phyloP scores from a whole-genome alignment of 2,329 filamentous ascomycete species.

The Xylaria sp. region DNA sequence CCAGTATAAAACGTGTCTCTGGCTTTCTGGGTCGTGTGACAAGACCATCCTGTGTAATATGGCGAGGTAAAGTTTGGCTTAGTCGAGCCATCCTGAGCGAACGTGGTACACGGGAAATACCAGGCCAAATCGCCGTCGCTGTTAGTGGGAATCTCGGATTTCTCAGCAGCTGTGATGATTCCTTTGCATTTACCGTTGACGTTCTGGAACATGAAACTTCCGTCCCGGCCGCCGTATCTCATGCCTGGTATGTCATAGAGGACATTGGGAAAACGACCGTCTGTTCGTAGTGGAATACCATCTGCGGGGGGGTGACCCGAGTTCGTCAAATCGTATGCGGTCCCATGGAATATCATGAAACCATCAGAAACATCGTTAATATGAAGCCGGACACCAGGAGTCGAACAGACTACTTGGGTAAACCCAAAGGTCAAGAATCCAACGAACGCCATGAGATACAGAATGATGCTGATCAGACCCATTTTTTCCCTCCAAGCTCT shows the following conservation, averaged over 20 bases:
- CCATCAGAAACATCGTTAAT: constrained; percentile 83
- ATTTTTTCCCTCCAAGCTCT: constrained; percentile 98
- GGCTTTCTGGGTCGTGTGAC: constrained; percentile 78
- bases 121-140: constrained; percentile 79
- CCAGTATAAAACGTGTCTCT: constrained; percentile 79
- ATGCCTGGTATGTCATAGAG: constrained; percentile 80
- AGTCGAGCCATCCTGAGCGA: constrained; percentile 92
- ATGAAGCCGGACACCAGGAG: constrained; percentile 75
- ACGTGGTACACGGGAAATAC: constrained; percentile 94
- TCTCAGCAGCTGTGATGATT: constrained; percentile 76
- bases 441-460: constrained; percentile 86
- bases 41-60: constrained; percentile 86
- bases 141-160: constrained; percentile 84
- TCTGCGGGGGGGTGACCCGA: constrained; percentile 83
- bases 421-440: constrained; percentile 98
- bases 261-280: constrained; percentile 74
- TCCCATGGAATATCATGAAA: constrained; percentile 97
- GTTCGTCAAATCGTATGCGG: constrained; percentile 82
- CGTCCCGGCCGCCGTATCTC: constrained; percentile 87
- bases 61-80: constrained; percentile 77
- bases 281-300: constrained; percentile 71
- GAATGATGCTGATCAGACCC: constrained; percentile 92
- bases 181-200: constrained; percentile 97
- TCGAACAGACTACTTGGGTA: constrained; percentile 84
- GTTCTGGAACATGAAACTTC: constrained; percentile 97